A percentile compares a stretch with the other conserved stretches of the same genome.
These are phyloP conservation scores for Cryptococcus wingfieldii DNA, from an alignment of 1,284 basidiomycete species.

Conservation along the genomic window DNA sequence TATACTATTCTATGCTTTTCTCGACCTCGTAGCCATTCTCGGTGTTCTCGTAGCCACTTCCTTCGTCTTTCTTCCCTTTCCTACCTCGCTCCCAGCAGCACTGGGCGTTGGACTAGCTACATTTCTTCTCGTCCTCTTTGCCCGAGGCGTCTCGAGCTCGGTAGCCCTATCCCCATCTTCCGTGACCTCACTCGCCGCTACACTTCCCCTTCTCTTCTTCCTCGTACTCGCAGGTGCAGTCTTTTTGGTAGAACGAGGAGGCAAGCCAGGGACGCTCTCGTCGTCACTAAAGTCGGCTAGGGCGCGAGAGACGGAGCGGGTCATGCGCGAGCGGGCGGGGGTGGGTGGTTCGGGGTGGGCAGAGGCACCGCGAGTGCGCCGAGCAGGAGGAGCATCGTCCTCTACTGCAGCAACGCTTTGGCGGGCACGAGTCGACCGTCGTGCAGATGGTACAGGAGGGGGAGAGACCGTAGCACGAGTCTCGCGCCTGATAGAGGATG, in stretches of 20 bases:
- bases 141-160: slow-evolving; percentile 3
- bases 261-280: slow-evolving; percentile 9
- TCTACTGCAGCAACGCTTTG: not conserved
- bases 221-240: slow-evolving; percentile 3
- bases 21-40: slow-evolving; percentile 18
- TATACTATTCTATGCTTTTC: slow-evolving; percentile 1
- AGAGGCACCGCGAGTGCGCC: slow-evolving; percentile 2
- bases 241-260: not conserved
- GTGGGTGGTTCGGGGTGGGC: slow-evolving; percentile 6
- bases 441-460: not conserved
- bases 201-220: slow-evolving; percentile 13
- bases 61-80: slow-evolving; percentile 12
- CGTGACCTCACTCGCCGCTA: slow-evolving; percentile 20
- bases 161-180: slow-evolving; percentile 7
- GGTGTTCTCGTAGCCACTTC: slow-evolving; percentile 24
- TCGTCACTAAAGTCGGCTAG: slow-evolving; percentile 19
- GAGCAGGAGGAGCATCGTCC: slow-evolving; percentile 10
- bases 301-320: slow-evolving; percentile 32
- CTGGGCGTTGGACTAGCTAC: slow-evolving; percentile 41
- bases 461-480: not conserved
- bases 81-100: slow-evolving; percentile 13
- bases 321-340: slow-evolving; percentile 19
- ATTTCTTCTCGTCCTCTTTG: slow-evolving; percentile 27
- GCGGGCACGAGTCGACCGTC: not conserved
- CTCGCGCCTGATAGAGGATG: not conserved